Conservation (phyloP, 2,329 filamentous ascomycete genomes). For the Chaetomium globosum region DNA sequence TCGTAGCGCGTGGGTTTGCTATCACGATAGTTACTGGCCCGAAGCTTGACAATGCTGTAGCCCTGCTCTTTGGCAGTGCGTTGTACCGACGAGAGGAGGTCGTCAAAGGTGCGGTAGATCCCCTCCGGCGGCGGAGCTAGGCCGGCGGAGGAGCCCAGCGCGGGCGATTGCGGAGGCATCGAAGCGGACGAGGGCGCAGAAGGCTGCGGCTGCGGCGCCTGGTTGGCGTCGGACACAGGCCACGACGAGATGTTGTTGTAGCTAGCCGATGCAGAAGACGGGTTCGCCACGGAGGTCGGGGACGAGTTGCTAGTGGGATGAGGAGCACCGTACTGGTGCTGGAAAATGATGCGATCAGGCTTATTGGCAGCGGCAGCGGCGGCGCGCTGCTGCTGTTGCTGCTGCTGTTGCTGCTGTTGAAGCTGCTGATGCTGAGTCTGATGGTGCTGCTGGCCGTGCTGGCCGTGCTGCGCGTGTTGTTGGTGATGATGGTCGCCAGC, state of each 20-base stretch:
- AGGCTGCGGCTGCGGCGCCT: conserved; percentile 21
- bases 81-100: conserved; percentile 60
- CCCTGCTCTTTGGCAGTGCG: conserved; percentile 64
- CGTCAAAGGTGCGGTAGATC: conserved; percentile 62
- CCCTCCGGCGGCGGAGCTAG: conserved; percentile 61
- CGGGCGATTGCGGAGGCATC: conserved; percentile 53
- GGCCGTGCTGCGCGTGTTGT: conserved; percentile 28
- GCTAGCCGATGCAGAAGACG: conserved; percentile 27
- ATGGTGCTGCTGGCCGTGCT: conserved; percentile 30
- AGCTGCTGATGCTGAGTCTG: conserved; percentile 30
- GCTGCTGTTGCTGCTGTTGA: conserved; percentile 27
- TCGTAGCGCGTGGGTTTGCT: conserved; percentile 65
- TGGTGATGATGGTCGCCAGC: conserved; percentile 36
- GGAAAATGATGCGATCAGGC: conserved; percentile 33
- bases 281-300: conserved; percentile 33
- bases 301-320: conserved; percentile 30
- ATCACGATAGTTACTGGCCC: conserved; percentile 65
- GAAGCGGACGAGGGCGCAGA: conserved; percentile 37
- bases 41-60: conserved; percentile 64
- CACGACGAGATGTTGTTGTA: conserved; percentile 36
- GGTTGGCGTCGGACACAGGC: conserved; percentile 23
- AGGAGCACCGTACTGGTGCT: conserved; percentile 35
- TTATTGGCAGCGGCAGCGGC: conserved; percentile 16
- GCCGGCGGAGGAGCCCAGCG: conserved; percentile 38
- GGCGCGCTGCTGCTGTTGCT: conserved; percentile 31